Base-by-base conservation (phyloP, 768 basidiomycete genomes). In the Cantharellus cinnabarinus region DNA sequence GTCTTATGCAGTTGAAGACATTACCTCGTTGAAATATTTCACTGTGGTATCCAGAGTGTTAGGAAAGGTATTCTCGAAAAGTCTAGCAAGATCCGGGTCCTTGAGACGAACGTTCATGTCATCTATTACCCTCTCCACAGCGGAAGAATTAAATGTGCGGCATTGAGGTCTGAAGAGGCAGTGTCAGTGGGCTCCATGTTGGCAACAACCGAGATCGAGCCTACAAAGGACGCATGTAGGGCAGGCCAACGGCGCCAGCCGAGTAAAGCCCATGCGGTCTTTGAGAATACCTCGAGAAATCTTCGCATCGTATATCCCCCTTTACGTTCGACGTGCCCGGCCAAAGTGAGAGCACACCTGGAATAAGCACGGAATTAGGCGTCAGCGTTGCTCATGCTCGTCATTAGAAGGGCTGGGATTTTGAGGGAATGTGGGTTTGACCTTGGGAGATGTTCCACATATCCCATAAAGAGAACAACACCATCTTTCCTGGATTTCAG, bases 11-110 rank as follows among this genome's bases (percentile, higher is more conserved):
- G 44, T 10, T 29, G 20, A 29, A 29, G 20, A 48, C 44, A 48
- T 10, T 65, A 80, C 84, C 65, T 75, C 64, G 66, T 75, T 80
- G 68, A 80, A 86, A 65, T 85, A 89, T 66, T 77, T 81, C 60
- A 89, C 80, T 4, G 85, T 86, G 2, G 85, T 87, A 65, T 88
- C 85, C 51, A 88, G 75, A 0, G 85, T 88, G 64, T 85, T 85
- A 2, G 85, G 85, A 65, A 86, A 85, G 0, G 85, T 81, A 62
- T 87, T 88, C 68, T 86, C 85, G 63, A 88, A 88, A 29, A 88
- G 67, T 56, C 83, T 76, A 7, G 85, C 85, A 57, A 88, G 63
- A 64, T 88, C 85, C 0, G 84, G 81, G 65, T 88, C 83, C 66
- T 80, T 85, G 59, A 88, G 70, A 51, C 81, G 74, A 15, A 71